Base-by-base conservation (phyloP, 306 rosid genomes). In the Vigna unguiculata region DNA sequence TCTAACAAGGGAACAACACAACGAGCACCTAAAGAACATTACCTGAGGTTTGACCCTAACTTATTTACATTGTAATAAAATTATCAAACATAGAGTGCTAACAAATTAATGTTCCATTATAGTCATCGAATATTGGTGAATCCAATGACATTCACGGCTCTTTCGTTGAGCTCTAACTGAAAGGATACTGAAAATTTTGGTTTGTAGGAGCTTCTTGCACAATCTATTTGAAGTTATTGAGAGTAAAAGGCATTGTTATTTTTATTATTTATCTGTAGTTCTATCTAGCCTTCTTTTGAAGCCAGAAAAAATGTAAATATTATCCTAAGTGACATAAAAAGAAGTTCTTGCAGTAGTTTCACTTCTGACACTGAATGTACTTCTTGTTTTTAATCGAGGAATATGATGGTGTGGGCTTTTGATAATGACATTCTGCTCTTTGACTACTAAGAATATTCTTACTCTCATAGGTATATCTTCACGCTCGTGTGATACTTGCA, bases 91-190 rank as follows among this genome's bases (percentile, higher is more conserved):
- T 25, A 48, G 49, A 17, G 20, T 20, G 22, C 11, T 10, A n/a
- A 60, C 22, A 12, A 43, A 78, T 14, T 41, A 77, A 40, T 67
- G 30, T 57, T 53, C 24, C 72, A 52, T 65, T 15, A 38, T 38
- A 25, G 30, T 65, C 43, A 16, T 51, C 24, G 16, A 78, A 46
- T 9, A 69, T 68, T 69, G 52, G 43, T 47, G 36, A 46, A 21
- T 22, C 43, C 73, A 14, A 28, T 30, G 20, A 53, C 45, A 41
- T 63, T 3, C 25, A 14, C 22, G 49, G 17, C 47, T 60, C 8
- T 60, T 61, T 60, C 78, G 19, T 58, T 57, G 61, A 48, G 40
- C 40, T 75, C 45, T 61, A 64, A 64, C 20, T 45, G 65, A 64
- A 76, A 22, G 55, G 60, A 36, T 48, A 53, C 72, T 49, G 51